Evolutionary conservation across 768 basidiomycete species (phyloP).

Genomic region (Mrakia hoshinonis): DNA sequence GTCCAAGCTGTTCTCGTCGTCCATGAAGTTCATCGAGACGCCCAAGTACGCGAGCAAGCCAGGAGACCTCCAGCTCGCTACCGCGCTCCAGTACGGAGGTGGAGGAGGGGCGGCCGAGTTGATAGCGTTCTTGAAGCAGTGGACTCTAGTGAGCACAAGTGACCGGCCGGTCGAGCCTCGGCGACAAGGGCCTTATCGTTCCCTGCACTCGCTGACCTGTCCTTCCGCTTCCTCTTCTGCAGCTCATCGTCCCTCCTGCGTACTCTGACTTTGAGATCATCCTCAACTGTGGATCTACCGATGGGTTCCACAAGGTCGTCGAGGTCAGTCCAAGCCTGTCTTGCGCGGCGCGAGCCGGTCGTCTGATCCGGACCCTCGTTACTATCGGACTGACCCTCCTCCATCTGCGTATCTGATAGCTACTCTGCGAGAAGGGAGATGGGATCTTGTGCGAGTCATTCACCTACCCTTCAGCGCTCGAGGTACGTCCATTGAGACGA

Average conservation of each 20-base stretch:
- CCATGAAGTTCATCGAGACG: conserved; percentile 42
- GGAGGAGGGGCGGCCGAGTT: conserved; percentile 10
- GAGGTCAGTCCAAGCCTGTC: neutral
- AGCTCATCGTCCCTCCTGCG: conserved; percentile 21
- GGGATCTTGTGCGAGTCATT: conserved; percentile 24
- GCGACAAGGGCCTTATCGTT: neutral
- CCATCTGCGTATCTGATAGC: conserved; percentile 11
- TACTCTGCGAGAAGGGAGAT: conserved; percentile 30
- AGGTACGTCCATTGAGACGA: neutral
- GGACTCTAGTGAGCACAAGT: neutral
- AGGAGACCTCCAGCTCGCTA: conserved; percentile 48
- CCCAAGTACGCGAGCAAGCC: conserved; percentile 52
- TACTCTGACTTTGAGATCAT: conserved; percentile 29
- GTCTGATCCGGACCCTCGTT: neutral
- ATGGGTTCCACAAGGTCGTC: conserved; percentile 28
- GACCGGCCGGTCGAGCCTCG: neutral
- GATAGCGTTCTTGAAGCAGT: conserved; percentile 24
- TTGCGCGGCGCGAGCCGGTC: neutral
- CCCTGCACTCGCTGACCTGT: neutral
- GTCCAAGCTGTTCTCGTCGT: conserved; percentile 35
- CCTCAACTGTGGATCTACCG: conserved; percentile 28
- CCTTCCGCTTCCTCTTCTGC: neutral
- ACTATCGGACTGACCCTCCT: neutral
- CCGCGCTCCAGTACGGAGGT: conserved; percentile 60
- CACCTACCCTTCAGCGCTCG: conserved; percentile 30